phyloP scores from a whole-genome alignment of 2,329 filamentous ascomycete genomes.

The Talaromyces atroroseus region DNA sequence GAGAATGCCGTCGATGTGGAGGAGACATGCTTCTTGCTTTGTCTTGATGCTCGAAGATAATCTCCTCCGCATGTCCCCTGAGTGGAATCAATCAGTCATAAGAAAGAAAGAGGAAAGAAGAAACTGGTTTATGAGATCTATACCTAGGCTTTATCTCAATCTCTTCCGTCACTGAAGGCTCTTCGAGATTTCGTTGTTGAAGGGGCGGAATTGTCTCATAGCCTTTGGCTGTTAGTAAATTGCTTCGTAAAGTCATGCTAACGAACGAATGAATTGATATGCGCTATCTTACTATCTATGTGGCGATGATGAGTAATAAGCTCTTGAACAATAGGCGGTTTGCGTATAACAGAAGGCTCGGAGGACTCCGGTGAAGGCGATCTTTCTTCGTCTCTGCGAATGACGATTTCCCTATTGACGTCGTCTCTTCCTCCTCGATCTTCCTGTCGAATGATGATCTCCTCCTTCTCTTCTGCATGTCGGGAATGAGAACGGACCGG shows the following conservation, averaged over 20 bases:
- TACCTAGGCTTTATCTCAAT: constrained; percentile 53
- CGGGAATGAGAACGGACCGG: constrained; percentile 1
- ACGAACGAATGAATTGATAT: background rate
- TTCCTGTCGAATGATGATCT: constrained; percentile 31
- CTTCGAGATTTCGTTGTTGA: constrained; percentile 13
- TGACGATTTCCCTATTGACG: constrained; percentile 36
- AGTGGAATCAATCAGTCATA: background rate
- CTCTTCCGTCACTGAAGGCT: constrained; percentile 37
- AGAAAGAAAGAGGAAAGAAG: background rate
- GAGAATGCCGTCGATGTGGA: constrained; percentile 24
- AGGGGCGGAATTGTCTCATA: constrained; percentile 22
- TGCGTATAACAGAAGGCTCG: constrained; percentile 60
- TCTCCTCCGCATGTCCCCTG: constrained; percentile 56
- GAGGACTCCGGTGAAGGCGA: constrained; percentile 44
- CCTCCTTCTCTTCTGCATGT: constrained; percentile 21
- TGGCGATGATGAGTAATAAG: constrained; percentile 84
- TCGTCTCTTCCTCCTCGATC: constrained; percentile 19
- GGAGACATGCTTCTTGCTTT: constrained; percentile 32
- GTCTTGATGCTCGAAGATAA: constrained; percentile 51
- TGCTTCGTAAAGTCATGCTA: background rate
- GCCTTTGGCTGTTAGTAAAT: constrained; percentile 18
- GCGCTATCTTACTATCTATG: constrained; percentile 73
- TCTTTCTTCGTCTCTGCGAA: constrained; percentile 34
- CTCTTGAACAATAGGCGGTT: constrained; percentile 78
- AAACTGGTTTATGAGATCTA: constrained; percentile 14